Base-by-base conservation (phyloP, 139 green algal species). In the Chlorella vulgaris region DNA sequence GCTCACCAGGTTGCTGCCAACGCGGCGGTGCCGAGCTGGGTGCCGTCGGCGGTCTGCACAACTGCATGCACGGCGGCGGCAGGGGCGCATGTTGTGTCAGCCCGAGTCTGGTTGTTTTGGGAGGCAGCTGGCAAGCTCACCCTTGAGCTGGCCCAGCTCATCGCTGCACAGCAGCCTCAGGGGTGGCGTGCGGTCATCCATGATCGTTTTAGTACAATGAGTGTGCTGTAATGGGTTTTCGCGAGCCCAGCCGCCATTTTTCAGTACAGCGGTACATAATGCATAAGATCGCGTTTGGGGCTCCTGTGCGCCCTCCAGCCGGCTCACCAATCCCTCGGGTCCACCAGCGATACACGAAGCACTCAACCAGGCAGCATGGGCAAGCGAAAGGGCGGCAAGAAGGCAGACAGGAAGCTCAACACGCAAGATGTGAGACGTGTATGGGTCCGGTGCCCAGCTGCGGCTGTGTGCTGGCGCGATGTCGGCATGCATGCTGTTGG, bases 121-220 rank as follows among this genome's bases (percentile, higher is more conserved):
- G n/a, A n/a, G n/a, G n/a, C n/a, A n/a, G 35, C 51, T 15, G 43
- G 15, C 4, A 8, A 26, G 21, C 63, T 33, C 60, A 81, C 82
- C 74, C 50, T 86, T 86, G 22, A 86, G 51, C 62, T 65, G 65
- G 10, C 82, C 82, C 18, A 86, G 63, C 65, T 86, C 82, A n/a
- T 86, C 82, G 39, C 28, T 26, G 28, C 58, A 63, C 13, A 81
- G 10, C 24, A 86, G 13, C 7, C 82, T 74, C 36, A 86, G 28
- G 3, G 82, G 82, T 39, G 43, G 68, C 29, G 55, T 10, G 6
- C 74, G 74, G 8, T 80, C 55, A 0, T 78, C 73, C 3, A 21
- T 58, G 47, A 10, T 58, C 47, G 47, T 58, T 58, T 58, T 58
- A 15, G 47, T n/a, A n/a, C n/a, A n/a, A n/a, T n/a, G n/a, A n/a